A percentile compares a stretch with the other conserved stretches of the same genome.
Conservation (phyloP, 2,329 filamentous ascomycete species). For the Pseudogymnoascus sp. region DNA sequence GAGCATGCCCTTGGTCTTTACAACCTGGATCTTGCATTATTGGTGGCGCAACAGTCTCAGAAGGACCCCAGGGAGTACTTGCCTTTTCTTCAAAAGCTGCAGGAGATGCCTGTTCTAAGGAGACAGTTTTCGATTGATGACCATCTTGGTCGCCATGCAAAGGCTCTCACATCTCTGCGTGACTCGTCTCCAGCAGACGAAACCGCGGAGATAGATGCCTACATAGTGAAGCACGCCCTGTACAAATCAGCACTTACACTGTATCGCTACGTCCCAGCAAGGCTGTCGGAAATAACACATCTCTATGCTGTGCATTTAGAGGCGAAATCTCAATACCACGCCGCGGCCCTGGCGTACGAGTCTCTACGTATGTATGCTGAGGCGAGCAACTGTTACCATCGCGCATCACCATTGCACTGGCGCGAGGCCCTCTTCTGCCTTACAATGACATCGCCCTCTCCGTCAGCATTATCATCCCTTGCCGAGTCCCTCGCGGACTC, state of each 20-base stretch:
- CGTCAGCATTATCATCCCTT: conserved; percentile 54
- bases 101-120: conserved; percentile 61
- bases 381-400: conserved; percentile 76
- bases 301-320: conserved; percentile 75
- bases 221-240: conserved; percentile 70
- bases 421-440: conserved; percentile 81
- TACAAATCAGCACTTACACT: conserved; percentile 70
- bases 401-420: conserved; percentile 71
- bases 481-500: conserved; percentile 70
- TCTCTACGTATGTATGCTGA: conserved; percentile 66
- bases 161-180: conserved; percentile 72
- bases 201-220: conserved; percentile 71
- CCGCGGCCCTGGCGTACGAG: conserved; percentile 87
- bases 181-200: conserved; percentile 45
- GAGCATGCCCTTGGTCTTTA: conserved; percentile 87
- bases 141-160: conserved; percentile 65
- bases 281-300: conserved; percentile 59
- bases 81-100: conserved; percentile 83
- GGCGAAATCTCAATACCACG: conserved; percentile 65
- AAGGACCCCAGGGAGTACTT: conserved; percentile 93
- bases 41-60: conserved; percentile 93
- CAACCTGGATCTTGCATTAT: conserved; percentile 77
- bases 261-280: conserved; percentile 71
- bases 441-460: conserved; percentile 51
- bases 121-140: conserved; percentile 83